phyloP scores from a whole-genome alignment of 495 filamentous ascomycete genomes.

The Articulospora tetracladia region DNA sequence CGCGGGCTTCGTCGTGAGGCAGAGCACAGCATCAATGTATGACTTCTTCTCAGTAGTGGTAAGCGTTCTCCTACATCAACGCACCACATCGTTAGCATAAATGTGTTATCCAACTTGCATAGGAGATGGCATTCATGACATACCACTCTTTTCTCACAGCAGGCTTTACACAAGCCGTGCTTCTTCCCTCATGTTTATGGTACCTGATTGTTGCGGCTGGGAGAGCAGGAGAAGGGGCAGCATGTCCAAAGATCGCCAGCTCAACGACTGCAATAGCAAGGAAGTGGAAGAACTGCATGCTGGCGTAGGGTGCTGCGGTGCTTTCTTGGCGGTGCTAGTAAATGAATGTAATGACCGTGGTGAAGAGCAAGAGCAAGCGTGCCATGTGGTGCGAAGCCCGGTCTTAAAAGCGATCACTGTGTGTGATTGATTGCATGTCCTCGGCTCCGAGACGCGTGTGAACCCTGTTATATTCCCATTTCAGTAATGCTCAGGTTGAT shows the following conservation, averaged over 20 bases:
- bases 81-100: too few relatives aligned
- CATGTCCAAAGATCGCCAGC: background rate
- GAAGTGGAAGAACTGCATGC: background rate
- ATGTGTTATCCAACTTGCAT: too few relatives aligned
- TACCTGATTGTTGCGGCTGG: background rate
- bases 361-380: background rate
- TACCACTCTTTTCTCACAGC: background rate
- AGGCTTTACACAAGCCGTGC: background rate
- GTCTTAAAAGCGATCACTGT: background rate
- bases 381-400: background rate
- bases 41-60: conserved; percentile 33
- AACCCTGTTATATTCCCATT: background rate
- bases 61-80: conserved; percentile 39
- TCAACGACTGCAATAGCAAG: background rate
- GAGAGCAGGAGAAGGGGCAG: background rate
- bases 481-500: background rate
- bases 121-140: background rate
- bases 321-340: background rate
- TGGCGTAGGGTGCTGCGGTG: background rate
- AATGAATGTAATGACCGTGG: background rate
- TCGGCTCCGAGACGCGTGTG: background rate
- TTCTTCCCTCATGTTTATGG: background rate
- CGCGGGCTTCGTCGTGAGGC: conserved; percentile 51
- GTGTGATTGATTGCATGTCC: background rate
- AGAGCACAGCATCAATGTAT: conserved; percentile 64